Base-by-base conservation (phyloP, 768 basidiomycete genomes). In the Boletus rubescentipes region DNA sequence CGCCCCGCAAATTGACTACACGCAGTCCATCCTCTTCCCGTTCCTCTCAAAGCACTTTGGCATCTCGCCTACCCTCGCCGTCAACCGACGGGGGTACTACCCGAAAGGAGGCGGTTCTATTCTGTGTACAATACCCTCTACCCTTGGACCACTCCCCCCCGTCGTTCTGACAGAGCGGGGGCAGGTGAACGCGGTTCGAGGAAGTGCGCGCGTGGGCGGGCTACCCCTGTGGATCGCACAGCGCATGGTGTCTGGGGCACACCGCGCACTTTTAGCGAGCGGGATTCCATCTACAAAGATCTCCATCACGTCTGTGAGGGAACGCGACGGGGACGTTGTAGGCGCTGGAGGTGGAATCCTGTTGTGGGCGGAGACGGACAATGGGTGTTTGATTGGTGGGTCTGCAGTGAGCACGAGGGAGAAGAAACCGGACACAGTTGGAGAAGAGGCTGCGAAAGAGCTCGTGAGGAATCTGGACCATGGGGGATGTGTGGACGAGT, bases 1-100 rank as follows among this genome's bases (percentile, higher is more conserved):
- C 39, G 88, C 89, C 6, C 90, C 90, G 0, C 90, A 90, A 58
- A 79, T 89, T 29, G 89, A 91, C 69, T 90, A 89, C 65, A 79
- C 79, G 5, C 74, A 81, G 45, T 72, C 82, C 56, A 71, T 90
- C 45, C 76, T 91, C 63, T 65, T 91, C 7, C 89, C 89, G 0
- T 92, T 91, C 66, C 67, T 89, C 30, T 72, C 70, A 21, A 73
- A 68, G 11, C 84, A 86, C 65, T 84, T 89, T 64, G 60, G 77
- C 16, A 48, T 77, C 38, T 51, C 66, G 9, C 68, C 79, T 2
- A 67, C 69, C 5, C 65, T 91, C 23, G 66, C 78, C 23, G 69
- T 90, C 45, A 61, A 70, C 39, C 79, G 73, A 53, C 77, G 89
- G 9, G 89, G 89, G 0, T 91, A 89, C 69, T 87, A 73, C 58